These are phyloP conservation scores for Talaromyces ruber DNA, from an alignment of 495 filamentous ascomycete species.

Conservation along the genomic window DNA sequence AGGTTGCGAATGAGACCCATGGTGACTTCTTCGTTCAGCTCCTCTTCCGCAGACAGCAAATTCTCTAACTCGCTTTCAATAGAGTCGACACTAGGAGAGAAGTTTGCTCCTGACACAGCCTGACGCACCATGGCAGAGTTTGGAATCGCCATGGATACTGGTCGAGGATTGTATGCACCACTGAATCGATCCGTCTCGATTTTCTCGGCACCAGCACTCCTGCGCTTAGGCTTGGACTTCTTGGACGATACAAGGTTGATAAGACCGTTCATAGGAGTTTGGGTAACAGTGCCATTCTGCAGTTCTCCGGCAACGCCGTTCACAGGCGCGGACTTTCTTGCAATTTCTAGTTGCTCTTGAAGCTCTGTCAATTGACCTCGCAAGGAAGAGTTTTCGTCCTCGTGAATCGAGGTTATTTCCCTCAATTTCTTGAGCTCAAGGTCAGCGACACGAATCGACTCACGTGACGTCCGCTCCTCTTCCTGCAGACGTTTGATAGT, in stretches of 20 bases:
- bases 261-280: conserved; percentile 59
- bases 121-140: conserved; percentile 54
- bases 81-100: conserved; percentile 73
- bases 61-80: conserved; percentile 90
- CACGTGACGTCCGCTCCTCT: conserved; percentile 73
- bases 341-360: conserved; percentile 85
- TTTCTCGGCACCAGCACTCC: conserved; percentile 86
- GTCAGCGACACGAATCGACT: conserved; percentile 65
- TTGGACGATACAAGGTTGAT: conserved; percentile 97
- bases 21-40: conserved; percentile 90
- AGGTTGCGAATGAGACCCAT: conserved; percentile 93
- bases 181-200: conserved; percentile 79
- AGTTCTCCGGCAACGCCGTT: conserved; percentile 54
- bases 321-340: conserved; percentile 56
- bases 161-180: conserved; percentile 84
- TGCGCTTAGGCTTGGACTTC: conserved; percentile 93
- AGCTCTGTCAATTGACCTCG: conserved; percentile 82
- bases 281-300: conserved; percentile 52
- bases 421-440: conserved; percentile 70
- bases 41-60: conserved; percentile 89
- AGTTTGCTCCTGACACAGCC: conserved; percentile 57
- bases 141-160: conserved; percentile 85
- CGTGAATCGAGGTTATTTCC: conserved; percentile 58
- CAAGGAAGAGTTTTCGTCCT: conserved; percentile 74
- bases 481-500: conserved; percentile 92